Evolutionary conservation across 169 alveolate species (phyloP), one percentile per base, ranked within the genome.

Genomic region (Eimeria maxima): DNA sequence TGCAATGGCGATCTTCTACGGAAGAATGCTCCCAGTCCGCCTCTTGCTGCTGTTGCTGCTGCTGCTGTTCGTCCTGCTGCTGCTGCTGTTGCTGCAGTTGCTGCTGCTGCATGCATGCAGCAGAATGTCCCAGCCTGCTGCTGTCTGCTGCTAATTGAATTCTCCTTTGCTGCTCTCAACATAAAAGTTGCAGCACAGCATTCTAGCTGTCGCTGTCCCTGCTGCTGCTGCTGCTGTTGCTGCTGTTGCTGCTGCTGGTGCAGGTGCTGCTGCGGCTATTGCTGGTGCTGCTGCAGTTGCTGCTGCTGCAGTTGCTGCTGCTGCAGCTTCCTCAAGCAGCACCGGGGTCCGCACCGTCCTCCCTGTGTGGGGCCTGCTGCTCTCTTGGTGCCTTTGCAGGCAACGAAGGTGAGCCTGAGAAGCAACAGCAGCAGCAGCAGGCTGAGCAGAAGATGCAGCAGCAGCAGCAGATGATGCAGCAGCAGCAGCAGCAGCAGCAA

Each of bases 171-270:
- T n/a, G n/a, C n/a, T n/a, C n/a, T n/a, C n/a, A n/a, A n/a, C n/a
- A n/a, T n/a, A n/a, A n/a, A n/a, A n/a, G n/a, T n/a, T n/a, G n/a
- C n/a, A n/a, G n/a, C n/a, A n/a, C n/a, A n/a, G n/a, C n/a, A n/a
- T n/a, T n/a, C n/a, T n/a, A n/a, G 83, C 83, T 73, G 83, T 50
- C 10, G 50, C 83, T 29, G 83, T 45, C 16, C 60, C 57, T 38
- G 57, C 60, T 74, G 11, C 60, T 74, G 78, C 27, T 74, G 86
- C 57, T 74, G 86, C 86, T 8, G 55, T 8, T 38, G 18, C 42
- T 24, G 29, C 60, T 7, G 57, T 5, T 7, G 57, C 11, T 50
- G 57, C 57, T 50, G 57, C 57, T 50, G 57, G 18, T 50, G 57
- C 57, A 50, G 57, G 5, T 5, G 57, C 5, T 50, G 5, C 57